A percentile compares a stretch with the other conserved stretches of the same genome.
Evolutionary conservation across 495 filamentous ascomycete genomes (phyloP).

Genomic region (Lepraria neglecta): DNA sequence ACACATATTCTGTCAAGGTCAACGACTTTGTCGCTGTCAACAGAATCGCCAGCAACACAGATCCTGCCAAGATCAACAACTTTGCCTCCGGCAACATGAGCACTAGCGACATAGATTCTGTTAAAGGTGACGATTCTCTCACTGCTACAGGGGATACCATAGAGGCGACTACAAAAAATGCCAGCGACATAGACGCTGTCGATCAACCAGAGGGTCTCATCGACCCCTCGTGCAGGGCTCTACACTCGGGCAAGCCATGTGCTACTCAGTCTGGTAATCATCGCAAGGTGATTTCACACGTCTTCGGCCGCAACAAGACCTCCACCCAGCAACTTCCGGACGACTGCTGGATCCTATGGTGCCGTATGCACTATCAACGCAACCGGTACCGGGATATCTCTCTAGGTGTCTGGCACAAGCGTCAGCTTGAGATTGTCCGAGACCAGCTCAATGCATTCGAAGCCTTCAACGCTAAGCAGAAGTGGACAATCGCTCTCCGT

Average conservation of each 20-base stretch:
- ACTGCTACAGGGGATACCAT: too few relatives aligned
- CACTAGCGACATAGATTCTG: too few relatives aligned
- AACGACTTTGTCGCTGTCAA: background rate
- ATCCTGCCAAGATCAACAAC: background rate
- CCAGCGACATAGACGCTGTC: background rate
- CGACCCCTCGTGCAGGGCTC: slow-evolving; percentile 1
- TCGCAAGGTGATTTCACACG: slow-evolving; percentile 76
- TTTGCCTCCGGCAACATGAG: too few relatives aligned
- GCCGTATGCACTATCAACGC: slow-evolving; percentile 83
- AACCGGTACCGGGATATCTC: slow-evolving; percentile 54
- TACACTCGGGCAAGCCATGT: background rate
- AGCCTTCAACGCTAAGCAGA: slow-evolving; percentile 49
- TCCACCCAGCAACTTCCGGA: slow-evolving; percentile 62
- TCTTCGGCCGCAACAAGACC: slow-evolving; percentile 84
- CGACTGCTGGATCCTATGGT: slow-evolving; percentile 62
- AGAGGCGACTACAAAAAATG: too few relatives aligned
- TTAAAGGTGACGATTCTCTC: too few relatives aligned
- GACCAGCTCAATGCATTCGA: slow-evolving; percentile 53
- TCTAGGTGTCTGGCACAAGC: slow-evolving; percentile 43
- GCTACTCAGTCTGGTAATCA: slow-evolving; percentile 16
- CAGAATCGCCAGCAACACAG: too few relatives aligned
- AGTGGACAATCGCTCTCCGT: slow-evolving; percentile 32
- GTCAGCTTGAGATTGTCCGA: slow-evolving; percentile 54
- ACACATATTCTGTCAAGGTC: background rate
- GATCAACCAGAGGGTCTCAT: background rate